phyloP scores from a whole-genome alignment of 73 alveolate species.

The Paramecium tetraurelia region DNA sequence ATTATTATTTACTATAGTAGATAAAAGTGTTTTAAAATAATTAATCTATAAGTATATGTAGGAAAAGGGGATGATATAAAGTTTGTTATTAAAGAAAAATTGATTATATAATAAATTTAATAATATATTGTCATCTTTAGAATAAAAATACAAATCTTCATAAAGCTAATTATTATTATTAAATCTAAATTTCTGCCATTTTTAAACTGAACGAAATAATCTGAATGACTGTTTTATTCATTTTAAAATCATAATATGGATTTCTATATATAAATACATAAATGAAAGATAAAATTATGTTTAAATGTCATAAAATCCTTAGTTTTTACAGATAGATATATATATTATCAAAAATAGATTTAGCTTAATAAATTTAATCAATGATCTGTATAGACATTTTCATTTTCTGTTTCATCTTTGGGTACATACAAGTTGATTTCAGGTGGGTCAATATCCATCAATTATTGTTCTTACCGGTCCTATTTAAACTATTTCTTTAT shows the following conservation, averaged over 20 bases:
- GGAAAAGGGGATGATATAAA: constrained; percentile 11
- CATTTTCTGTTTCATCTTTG: constrained; percentile 44
- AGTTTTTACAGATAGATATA: not conserved
- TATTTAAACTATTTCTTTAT: not conserved
- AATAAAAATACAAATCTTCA: too few species aligned
- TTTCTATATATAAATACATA: too few species aligned
- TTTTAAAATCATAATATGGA: too few species aligned
- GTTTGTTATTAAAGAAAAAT: constrained; percentile 15
- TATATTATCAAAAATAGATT: not conserved
- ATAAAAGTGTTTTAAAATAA: not conserved
- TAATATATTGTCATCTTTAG: not conserved
- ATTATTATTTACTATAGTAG: not conserved
- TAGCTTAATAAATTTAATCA: not conserved
- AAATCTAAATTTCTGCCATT: too few species aligned
- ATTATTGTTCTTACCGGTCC: not conserved
- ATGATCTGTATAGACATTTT: not conserved
- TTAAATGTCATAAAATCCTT: not conserved
- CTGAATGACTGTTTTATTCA: too few species aligned
- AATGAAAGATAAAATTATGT: too few species aligned
- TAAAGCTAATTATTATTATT: too few species aligned
- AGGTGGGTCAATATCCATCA: constrained; percentile 43
- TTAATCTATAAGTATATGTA: constrained; percentile 28
- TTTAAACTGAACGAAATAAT: too few species aligned
- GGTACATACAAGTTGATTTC: constrained; percentile 6
- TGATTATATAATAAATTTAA: not conserved